Conservation (phyloP, 805 yeast genomes). For the Martiniozyma abietophila region DNA sequence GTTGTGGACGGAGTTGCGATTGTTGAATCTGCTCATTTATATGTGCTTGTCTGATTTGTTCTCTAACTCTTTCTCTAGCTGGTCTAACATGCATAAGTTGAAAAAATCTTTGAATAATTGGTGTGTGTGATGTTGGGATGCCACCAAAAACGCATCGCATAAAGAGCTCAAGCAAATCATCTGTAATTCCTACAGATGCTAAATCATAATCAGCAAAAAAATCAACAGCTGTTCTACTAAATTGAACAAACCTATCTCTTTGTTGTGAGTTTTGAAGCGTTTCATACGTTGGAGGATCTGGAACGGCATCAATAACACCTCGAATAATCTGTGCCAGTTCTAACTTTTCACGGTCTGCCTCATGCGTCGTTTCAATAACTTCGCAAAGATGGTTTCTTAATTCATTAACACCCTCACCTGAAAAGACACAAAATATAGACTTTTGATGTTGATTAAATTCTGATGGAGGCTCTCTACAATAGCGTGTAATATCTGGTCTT, state of each 20-base stretch:
- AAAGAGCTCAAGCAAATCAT: slow-evolving; percentile 22
- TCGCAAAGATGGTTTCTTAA: slow-evolving; percentile 57
- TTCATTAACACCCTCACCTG: slow-evolving; percentile 78
- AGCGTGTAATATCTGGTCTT: slow-evolving; percentile 73
- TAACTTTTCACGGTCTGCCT: slow-evolving; percentile 24
- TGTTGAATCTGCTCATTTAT: slow-evolving; percentile 7
- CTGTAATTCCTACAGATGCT: slow-evolving; percentile 16
- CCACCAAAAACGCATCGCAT: slow-evolving; percentile 24
- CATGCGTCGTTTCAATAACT: slow-evolving; percentile 25
- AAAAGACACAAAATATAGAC: slow-evolving; percentile 82
- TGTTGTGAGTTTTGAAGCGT: slow-evolving; percentile 15
- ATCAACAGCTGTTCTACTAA: slow-evolving; percentile 22
- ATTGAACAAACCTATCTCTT: slow-evolving; percentile 20
- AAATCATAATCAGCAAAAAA: slow-evolving; percentile 23
- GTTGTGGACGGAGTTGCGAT: slow-evolving; percentile 10
- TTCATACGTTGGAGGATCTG: slow-evolving; percentile 9
- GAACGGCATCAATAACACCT: slow-evolving; percentile 14
- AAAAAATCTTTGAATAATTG: slow-evolving; percentile 26
- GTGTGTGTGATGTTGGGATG: slow-evolving; percentile 23
- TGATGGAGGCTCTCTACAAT: slow-evolving; percentile 86
- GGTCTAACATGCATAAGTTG: slow-evolving; percentile 18
- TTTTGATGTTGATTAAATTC: slow-evolving; percentile 85
- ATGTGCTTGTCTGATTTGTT: slow-evolving; percentile 6
- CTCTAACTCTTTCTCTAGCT: slow-evolving; percentile 8
- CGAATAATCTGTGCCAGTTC: slow-evolving; percentile 25